These are phyloP conservation scores for Paecilomyces formosus DNA, from an alignment of 2,329 filamentous ascomycete genomes.

Conservation along the genomic window DNA sequence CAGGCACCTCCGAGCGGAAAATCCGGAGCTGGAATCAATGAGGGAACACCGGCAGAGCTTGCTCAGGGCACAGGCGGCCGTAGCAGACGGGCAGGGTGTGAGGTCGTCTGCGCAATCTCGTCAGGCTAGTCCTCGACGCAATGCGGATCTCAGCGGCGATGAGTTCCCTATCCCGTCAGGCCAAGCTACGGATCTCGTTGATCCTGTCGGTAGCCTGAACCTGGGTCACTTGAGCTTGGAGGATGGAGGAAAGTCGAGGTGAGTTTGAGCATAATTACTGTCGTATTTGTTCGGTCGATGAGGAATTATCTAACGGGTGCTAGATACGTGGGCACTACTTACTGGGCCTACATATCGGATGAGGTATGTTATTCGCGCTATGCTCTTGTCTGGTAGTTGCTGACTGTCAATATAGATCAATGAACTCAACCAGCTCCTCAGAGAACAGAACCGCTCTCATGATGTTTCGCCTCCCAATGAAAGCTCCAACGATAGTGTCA, in stretches of 20 bases:
- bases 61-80: not conserved
- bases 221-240: constrained; percentile 36
- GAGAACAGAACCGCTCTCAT: constrained; percentile 33
- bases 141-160: constrained; percentile 27
- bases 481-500: constrained; percentile 14
- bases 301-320: constrained; percentile 4
- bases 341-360: constrained; percentile 39
- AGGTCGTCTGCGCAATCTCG: constrained; percentile 13
- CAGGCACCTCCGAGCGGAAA: constrained; percentile 12
- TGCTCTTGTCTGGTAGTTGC: not conserved
- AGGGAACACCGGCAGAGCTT: constrained; percentile 11
- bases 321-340: constrained; percentile 40
- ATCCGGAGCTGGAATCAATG: constrained; percentile 7
- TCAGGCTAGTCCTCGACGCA: constrained; percentile 25
- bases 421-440: constrained; percentile 36
- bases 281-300: not conserved
- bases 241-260: constrained; percentile 33
- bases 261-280: constrained; percentile 1
- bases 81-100: constrained; percentile 6
- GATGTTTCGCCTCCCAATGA: constrained; percentile 15
- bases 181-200: constrained; percentile 33
- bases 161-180: constrained; percentile 37
- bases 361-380: constrained; percentile 21
- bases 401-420: constrained; percentile 28
- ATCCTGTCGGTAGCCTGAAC: constrained; percentile 34